Evolutionary conservation across 1,139 yeast species (phyloP), one percentile per base, ranked within the genome.

Genomic region (Yamadazyma oceani): DNA sequence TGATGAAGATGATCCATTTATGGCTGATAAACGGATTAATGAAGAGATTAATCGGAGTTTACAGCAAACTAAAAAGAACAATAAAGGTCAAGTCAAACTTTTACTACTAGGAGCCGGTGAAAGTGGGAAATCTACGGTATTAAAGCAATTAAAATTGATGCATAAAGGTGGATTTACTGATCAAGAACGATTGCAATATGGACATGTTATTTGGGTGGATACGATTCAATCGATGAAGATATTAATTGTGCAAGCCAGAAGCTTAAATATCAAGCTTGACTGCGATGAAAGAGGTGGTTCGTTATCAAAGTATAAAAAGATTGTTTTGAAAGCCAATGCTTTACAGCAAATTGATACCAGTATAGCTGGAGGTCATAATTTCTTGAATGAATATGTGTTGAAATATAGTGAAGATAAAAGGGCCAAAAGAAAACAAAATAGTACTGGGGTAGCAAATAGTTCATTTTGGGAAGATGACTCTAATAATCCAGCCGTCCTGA

Each of bases 171-270:
- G 96, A 4, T 92, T 90, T 62, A 73, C 84, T 2, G 77, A 76
- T 31, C 85, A 80, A 48, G 98, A 94, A 58, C 69, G 96, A 37
- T 59, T 71, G 33, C 94, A 87, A 55, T 94, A 89, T 57, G 64
- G 87, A 8, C 90, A 88, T 48, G 87, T 92, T n/a, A 86, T 94
- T 19, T 92, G 97, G 96, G 85, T 86, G 21, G 97, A 92, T 61
- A 81, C 94, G 2, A 78, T 90, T 37, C 95, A 88, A 49, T 78
- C 90, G 26, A 90, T 92, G 95, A 83, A 85, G 55, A 82, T 82
- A 21, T 66, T 92, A 38, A 78, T 92, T 29, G 72, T 82, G 23
- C 88, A 85, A 52, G 88, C 90, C 0, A 62, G 89, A 35, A 78
- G 71, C 49, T 51, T 82, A 42, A 78, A 77, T 1, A 81, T 85